Conservation (phyloP, 352 stramenopile species). For the Phytophthora sansomeana region DNA sequence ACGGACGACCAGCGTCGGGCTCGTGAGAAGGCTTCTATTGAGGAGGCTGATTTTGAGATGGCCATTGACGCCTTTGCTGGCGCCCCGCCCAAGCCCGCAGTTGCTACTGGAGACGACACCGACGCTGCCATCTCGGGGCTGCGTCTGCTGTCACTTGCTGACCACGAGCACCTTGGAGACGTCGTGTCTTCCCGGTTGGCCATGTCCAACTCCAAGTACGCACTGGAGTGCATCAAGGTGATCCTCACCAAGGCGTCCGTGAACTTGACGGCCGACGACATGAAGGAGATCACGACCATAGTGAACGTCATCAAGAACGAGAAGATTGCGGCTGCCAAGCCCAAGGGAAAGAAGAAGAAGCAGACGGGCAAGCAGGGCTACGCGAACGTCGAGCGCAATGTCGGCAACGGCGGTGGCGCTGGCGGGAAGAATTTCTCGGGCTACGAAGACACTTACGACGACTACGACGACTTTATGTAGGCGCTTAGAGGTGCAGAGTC, state of each 20-base stretch:
- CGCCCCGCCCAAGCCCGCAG: constrained; percentile 40
- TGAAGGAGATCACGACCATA: constrained; percentile 89
- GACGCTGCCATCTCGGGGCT: constrained; percentile 62
- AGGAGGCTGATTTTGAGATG: constrained; percentile 81
- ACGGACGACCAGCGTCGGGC: constrained; percentile 68
- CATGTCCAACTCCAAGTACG: constrained; percentile 78
- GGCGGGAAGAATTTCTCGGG: constrained; percentile 47
- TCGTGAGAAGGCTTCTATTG: constrained; percentile 65
- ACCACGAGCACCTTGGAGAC: constrained; percentile 79
- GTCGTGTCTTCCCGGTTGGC: constrained; percentile 62
- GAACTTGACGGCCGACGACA: constrained; percentile 84
- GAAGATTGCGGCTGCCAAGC: constrained; percentile 84
- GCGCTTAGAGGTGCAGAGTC: constrained; percentile 27
- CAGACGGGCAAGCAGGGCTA: constrained; percentile 80
- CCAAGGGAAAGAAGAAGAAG: constrained; percentile 91
- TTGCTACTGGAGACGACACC: constrained; percentile 37
- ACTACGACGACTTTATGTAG: constrained; percentile 92
- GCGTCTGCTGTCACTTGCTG: constrained; percentile 73
- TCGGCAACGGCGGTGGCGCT: constrained; percentile 48
- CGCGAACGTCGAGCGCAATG: constrained; percentile 76
- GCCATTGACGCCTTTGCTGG: constrained; percentile 79
- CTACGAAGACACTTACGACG: constrained; percentile 78
- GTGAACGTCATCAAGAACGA: constrained; percentile 92
- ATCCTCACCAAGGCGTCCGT: constrained; percentile 80
- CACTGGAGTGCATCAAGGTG: constrained; percentile 83